Evolutionary conservation across 179 eudicot genomes (phyloP).

Genomic region (Spinacia oleracea): DNA sequence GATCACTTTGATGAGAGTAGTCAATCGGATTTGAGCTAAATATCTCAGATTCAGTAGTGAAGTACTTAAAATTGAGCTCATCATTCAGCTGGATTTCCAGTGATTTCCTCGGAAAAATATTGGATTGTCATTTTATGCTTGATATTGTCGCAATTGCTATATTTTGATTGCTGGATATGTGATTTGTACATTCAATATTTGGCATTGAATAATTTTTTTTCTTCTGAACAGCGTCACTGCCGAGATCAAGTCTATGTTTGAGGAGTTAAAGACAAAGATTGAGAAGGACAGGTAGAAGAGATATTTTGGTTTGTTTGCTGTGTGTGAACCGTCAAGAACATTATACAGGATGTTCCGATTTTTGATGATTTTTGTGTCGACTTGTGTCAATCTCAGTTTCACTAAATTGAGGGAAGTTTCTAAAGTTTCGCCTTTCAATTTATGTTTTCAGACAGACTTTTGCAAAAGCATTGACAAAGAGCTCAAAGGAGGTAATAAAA

Average conservation of each 20-base stretch:
- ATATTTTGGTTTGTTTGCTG: not conserved
- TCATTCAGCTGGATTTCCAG: not conserved
- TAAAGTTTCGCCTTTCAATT: not conserved
- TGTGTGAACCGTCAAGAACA: not conserved
- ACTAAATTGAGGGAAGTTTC: not conserved
- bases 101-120: no score
- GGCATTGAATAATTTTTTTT: not conserved
- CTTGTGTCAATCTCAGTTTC: not conserved
- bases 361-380: not conserved
- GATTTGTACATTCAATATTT: not conserved
- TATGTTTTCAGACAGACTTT: conserved; percentile 59
- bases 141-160: not conserved
- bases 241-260: conserved; percentile 61
- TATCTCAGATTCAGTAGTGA: not conserved
- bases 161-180: not conserved
- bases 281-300: conserved; percentile 76
- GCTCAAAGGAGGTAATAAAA: conserved; percentile 80
- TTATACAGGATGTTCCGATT: not conserved
- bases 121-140: not conserved
- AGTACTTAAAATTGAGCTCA: not conserved
- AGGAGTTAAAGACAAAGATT: conserved; percentile 64
- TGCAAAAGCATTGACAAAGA: conserved; percentile 76
- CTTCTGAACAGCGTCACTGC: conserved; percentile 58
- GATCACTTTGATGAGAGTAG: not conserved
- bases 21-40: not conserved